Base-by-base conservation (phyloP, 1,139 yeast species). In the Citeromyces hawaiiensis region DNA sequence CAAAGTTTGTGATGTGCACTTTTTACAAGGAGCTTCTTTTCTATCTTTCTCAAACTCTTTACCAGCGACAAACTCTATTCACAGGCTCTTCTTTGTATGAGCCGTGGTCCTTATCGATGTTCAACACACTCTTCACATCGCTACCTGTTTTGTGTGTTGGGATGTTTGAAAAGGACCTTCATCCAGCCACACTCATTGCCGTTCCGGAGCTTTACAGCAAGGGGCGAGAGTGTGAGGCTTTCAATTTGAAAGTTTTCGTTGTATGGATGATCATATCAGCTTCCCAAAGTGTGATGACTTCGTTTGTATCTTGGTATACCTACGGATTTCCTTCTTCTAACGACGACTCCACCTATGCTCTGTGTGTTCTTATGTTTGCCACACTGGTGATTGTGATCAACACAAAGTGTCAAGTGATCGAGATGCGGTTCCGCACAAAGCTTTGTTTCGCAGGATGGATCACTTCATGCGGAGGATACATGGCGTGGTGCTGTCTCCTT, bases 41-140 rank as follows among this genome's bases (percentile, higher is more conserved):
- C 54, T 93, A 88, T 53, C 62, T 91, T 53, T 78, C 96, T 0
- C 98, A 91, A 59, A 76, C 85, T 27, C 71, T 87, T 31, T 93
- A 76, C 57, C 99, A 93, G 57, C 64, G 95, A 44, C 76, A 81
- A 53, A 80, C 95, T 0, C 64, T 87, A 62, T 93, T 85, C 57
- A 85, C 97, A 0, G 98, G 98, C 2, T 79, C 96, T 0, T 86
- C 96, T 0, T 61, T 88, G 50, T 91, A 86, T 56, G 98, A 93
- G 55, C 80, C 88, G 39, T 88, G 97, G 96, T 88, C 97, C 1
- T 66, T 91, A 46, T 83, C 97, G 1, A 87, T 93, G 96, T 93
- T 83, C 62, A 93, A 91, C 56, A 91, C 98, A 0, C 67, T 93
- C 46, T 93, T 93, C 61, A 91, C 98, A 0, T 85, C 96, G 0